Base-by-base conservation (phyloP, 2,329 filamentous ascomycete genomes). In the Davidsoniella eucalypti region DNA sequence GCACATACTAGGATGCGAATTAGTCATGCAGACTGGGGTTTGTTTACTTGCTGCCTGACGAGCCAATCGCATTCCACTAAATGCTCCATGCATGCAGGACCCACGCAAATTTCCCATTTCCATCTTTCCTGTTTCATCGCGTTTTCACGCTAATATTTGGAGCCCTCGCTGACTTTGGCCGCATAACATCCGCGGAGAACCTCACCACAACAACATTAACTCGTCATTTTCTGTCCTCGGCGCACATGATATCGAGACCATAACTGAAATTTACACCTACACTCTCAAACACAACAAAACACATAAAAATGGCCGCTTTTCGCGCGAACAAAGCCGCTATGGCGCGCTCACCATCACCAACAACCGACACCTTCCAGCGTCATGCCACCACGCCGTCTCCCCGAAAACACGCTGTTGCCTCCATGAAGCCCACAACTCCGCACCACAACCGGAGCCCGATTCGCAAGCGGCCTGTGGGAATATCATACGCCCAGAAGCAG, bases 401-500 rank as follows among this genome's bases (percentile, higher is more conserved):
- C 10, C 64, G 65, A 54, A 58, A 55, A 21, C 59, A 57, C 38
- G 60, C 57, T 12, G 39, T 40, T 18, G 37, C 36, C 37, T 2
- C 37, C 12, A 44, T 50, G 9, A 41, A 49, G 17, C 64, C 64
- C 47, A 64, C 64, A 26, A 67, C 69, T 54, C 66, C 64, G 29
- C 62, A 58, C 55, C 44, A 39, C 26, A 63, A 61, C 56, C 68
- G 67, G 61, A 82, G 77, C 58, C 81, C 82, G 2, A 71, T 74
- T 50, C 81, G 74, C 64, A 82, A 75, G 65, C 72, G 66, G 56
- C 71, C 67, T 59, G 66, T 74, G 53, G 76, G 72, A 41, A 74
- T 90, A 55, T 80, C 78, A 2, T 63, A 76, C 51, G 71, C 72
- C 39, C 86, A 94, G 62, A 94, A 94, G 65, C 84, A 92, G 64